Evolutionary conservation across 192 early-diverging fungal species (phyloP), one percentile per base, ranked within the genome.

Genomic region (Helicostylum pulchrum): DNA sequence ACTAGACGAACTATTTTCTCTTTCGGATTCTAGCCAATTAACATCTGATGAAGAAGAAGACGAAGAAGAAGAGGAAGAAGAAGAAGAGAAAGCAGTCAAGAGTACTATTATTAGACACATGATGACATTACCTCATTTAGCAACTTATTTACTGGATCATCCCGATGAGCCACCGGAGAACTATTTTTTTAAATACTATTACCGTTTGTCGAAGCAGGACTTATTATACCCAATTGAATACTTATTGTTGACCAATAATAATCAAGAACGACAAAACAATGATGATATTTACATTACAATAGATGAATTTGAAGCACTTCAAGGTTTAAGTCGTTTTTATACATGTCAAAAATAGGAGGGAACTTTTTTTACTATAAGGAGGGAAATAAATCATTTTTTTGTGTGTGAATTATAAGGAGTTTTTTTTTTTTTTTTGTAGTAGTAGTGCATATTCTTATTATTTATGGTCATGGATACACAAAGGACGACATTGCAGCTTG

Each of bases 231-330:
- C 71, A 19, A 66, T 72, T 4, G 71, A 65, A n/a, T 45, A 44
- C 21, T 45, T 70, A 17, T 53, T 63, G 17, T 11, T 17, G 12
- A 30, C 17, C 30, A 23, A 31, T 26, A 42, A 7, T 49, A 20
- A 20, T 48, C n/a, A 63, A 17, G 12, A 48, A 17, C 46, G n/a
- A 48, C 9, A 61, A 54, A 30, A 66, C 43, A 49, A 51, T 19
- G 60, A 66, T 17, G 65, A 54, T 10, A 53, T 66, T 7, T 31
- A 53, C 36, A 21, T 72, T 3, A 72, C 71, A 31, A 15, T 54
- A 17, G 71, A 72, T 49, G 71, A 72, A 31, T 61, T 66, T 32
- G 71, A 72, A 57, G 71, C 71, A 15, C 48, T 72, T 20, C 62
- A 72, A 61, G 71, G 55, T 7, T 56, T 72, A 5, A 50, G 71